Evolutionary conservation across 495 filamentous ascomycete species (phyloP), one percentile per base, ranked within the genome.

Genomic region (Penicillium macrosclerotiorum): DNA sequence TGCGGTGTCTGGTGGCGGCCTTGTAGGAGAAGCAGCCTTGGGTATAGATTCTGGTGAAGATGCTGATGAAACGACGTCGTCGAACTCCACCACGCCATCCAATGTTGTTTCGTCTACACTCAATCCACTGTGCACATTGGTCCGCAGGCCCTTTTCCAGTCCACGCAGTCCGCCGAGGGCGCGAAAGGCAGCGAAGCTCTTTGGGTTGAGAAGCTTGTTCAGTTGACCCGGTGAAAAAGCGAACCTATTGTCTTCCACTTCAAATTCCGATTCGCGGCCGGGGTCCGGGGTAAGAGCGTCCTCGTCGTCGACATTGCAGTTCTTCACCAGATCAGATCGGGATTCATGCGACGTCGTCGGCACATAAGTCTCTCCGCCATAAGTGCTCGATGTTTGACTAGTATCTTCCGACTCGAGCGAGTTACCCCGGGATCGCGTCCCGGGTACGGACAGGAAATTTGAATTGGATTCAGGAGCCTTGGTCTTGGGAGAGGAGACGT

Each of bases 161-260:
- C 90, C 90, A 8, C 63, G 60, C 17, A 94, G 55, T 18, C 90
- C 90, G 34, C 90, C 90, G 23, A 95, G 57, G 0, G 89, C 88
- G 51, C 82, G 79, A 47, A 94, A 88, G 0, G 88, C 89, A 33
- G 75, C 72, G 37, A 90, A 71, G 49, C 75, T 90, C 68, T 95
- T 95, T 0, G 90, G 90, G 43, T 90, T 90, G 29, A 86, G 65
- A 7, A 94, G 59, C 60, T 91, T 94, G 40, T 77, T 81, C 53
- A 95, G 57, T 37, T 92, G 88, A 0, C 90, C 89, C 0, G 86
- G 89, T 1, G 85, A 81, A 49, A 89, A 93, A 1, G 86, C 89
- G 46, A 94, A 94, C 29, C 73, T 80, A 62, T 94, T 94, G 45
- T 91, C 75, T 18, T 81, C 73, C 9, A 89, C 83, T 24, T 80